phyloP scores from a whole-genome alignment of 805 yeast species.

The Zygoascus tannicola region DNA sequence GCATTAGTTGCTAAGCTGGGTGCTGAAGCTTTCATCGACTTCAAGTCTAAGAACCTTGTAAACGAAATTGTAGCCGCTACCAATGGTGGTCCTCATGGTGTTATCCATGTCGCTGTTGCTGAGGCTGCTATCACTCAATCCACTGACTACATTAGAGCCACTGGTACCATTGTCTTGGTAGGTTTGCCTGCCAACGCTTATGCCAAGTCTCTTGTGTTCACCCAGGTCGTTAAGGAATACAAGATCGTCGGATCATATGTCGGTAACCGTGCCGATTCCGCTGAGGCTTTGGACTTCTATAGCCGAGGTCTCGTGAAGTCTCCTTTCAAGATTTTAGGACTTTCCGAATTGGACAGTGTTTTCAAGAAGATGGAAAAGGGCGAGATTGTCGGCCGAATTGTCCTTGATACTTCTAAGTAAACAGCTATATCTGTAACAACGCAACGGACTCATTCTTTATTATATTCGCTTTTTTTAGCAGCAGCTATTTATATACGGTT shows the following conservation, averaged over 20 bases:
- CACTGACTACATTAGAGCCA: slow-evolving; percentile 48
- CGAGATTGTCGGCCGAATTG: slow-evolving; percentile 80
- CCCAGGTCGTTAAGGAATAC: slow-evolving; percentile 63
- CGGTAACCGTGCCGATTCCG: slow-evolving; percentile 81
- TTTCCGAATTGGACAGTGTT: slow-evolving; percentile 59
- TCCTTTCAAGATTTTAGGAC: slow-evolving; percentile 67
- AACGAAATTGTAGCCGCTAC: slow-evolving; percentile 48
- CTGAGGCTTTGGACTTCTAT: slow-evolving; percentile 72
- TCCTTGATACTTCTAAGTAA: slow-evolving; percentile 66
- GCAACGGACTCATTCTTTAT: no score
- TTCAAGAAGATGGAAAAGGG: slow-evolving; percentile 76
- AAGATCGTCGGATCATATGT: slow-evolving; percentile 75
- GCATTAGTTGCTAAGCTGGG: slow-evolving; percentile 49
- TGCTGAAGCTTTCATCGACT: slow-evolving; percentile 56
- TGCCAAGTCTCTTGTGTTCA: slow-evolving; percentile 59
- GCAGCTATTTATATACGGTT: no score
- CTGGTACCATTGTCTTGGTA: slow-evolving; percentile 63
- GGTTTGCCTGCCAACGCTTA: slow-evolving; percentile 78
- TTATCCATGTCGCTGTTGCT: slow-evolving; percentile 65
- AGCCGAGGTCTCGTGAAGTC: slow-evolving; percentile 61
- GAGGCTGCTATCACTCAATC: slow-evolving; percentile 58
- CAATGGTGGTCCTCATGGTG: slow-evolving; percentile 70
- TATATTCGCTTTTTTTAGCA: no score
- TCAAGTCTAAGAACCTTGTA: slow-evolving; percentile 46
- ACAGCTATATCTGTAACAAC: background rate